These are phyloP conservation scores for Carex myosuroides DNA, from an alignment of 176 grass and related monocot genomes.

Conservation along the genomic window DNA sequence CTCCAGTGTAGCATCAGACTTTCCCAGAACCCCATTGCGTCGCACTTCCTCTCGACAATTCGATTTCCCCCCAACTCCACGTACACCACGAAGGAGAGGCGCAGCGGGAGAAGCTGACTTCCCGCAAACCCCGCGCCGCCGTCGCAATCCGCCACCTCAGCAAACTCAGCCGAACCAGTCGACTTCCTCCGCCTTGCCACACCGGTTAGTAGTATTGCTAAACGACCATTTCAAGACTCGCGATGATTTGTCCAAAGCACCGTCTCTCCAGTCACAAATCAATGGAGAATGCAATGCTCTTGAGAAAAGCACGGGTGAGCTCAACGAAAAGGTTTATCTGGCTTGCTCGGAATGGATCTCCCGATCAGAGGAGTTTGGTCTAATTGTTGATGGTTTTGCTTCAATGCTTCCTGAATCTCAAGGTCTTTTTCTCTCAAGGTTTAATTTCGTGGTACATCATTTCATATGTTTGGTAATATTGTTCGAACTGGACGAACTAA, in stretches of 20 bases:
- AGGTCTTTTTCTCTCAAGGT: neutral
- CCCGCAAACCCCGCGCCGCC: neutral
- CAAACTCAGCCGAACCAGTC: neutral
- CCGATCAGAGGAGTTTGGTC: neutral
- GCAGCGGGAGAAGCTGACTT: neutral
- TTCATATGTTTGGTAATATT: neutral
- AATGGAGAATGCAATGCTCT: conserved; percentile 10
- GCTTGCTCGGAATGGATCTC: neutral
- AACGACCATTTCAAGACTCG: conserved; percentile 9
- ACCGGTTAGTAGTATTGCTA: neutral
- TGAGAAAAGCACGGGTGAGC: neutral
- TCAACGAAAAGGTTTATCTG: neutral
- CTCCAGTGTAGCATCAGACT: neutral
- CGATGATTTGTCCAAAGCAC: neutral
- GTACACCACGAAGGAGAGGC: neutral
- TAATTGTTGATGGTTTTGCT: neutral
- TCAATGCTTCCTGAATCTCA: conserved; percentile 1
- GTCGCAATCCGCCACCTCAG: neutral
- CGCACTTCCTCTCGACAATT: neutral
- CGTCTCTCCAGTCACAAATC: neutral
- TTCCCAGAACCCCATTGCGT: conserved; percentile 13
- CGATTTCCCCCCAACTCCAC: neutral
- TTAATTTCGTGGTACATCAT: neutral
- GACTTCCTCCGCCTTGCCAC: neutral
- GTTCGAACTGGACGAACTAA: neutral